phyloP scores from a whole-genome alignment of 148 eudicot genomes.

The Silene uniflora region DNA sequence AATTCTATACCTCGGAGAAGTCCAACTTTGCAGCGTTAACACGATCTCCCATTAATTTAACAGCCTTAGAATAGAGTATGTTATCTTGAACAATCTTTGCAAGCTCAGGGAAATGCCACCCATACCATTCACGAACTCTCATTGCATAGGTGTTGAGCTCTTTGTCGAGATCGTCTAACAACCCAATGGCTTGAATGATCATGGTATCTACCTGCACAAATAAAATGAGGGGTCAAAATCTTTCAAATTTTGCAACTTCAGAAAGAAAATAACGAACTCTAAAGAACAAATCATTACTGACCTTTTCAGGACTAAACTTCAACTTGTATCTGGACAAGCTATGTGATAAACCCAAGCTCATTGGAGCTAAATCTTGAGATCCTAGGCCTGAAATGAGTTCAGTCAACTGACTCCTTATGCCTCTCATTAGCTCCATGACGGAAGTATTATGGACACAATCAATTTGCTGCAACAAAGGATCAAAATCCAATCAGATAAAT shows the following conservation, averaged over 20 bases:
- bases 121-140: conserved; percentile 98
- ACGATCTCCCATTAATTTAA: no score
- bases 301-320: conserved; percentile 96
- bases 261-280: not conserved
- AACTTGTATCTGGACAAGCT: conserved; percentile 87
- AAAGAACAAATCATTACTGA: conserved; percentile 16
- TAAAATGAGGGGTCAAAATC: no score
- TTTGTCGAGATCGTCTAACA: no score
- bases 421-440: conserved; percentile 93
- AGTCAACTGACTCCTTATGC: conserved; percentile 81
- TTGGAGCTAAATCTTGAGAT: conserved; percentile 87
- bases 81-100: no score
- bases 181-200: no score
- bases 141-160: conserved; percentile 93
- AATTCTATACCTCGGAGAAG: conserved; percentile 72
- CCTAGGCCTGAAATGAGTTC: conserved; percentile 92
- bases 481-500: conserved; percentile 5
- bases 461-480: conserved; percentile 55
- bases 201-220: no score
- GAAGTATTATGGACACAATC: conserved; percentile 82
- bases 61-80: no score
- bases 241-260: not conserved
- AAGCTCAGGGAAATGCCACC: conserved; percentile 99
- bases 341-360: conserved; percentile 99
- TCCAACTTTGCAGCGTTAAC: conserved; percentile 79